phyloP scores from a whole-genome alignment of 768 basidiomycete species.

The Lentinula raphanica region DNA sequence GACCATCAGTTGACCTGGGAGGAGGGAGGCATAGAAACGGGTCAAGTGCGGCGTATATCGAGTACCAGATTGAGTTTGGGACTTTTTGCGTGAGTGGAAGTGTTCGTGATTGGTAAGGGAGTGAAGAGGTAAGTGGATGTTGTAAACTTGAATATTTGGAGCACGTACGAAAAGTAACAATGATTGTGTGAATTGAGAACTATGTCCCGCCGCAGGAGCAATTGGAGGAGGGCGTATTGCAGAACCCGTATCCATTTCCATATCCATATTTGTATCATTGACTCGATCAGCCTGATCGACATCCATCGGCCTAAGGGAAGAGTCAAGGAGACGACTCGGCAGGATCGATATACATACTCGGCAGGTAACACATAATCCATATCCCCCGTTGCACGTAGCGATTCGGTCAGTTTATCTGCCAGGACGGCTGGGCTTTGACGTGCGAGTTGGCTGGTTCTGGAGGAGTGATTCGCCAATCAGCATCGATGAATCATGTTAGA shows the following conservation, averaged over 20 bases:
- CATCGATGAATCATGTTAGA: background rate
- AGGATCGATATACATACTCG: conserved; percentile 16
- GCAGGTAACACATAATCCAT: conserved; percentile 65
- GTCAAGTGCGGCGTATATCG: conserved; percentile 74
- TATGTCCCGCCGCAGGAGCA: conserved; percentile 38
- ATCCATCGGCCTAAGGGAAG: conserved; percentile 36
- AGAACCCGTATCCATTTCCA: conserved; percentile 60
- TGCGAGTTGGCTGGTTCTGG: conserved; percentile 67
- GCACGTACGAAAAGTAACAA: conserved; percentile 74
- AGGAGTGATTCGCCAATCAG: too few relatives aligned
- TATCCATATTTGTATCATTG: too few relatives aligned
- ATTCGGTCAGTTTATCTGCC: conserved; percentile 66
- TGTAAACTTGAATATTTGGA: background rate
- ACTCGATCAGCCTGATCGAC: conserved; percentile 42
- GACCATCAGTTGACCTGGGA: conserved; percentile 45
- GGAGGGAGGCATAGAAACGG: conserved; percentile 68
- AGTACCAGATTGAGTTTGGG: conserved; percentile 73
- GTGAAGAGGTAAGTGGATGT: background rate
- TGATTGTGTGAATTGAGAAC: conserved; percentile 74
- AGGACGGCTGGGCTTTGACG: conserved; percentile 45
- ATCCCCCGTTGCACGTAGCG: conserved; percentile 67
- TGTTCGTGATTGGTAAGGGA: conserved; percentile 2
- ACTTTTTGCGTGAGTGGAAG: too few relatives aligned
- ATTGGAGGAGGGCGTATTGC: too few relatives aligned
- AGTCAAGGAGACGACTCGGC: too few relatives aligned